These are phyloP conservation scores for Chenopodium suecicum DNA, from an alignment of 148 eudicot genomes.

Conservation along the genomic window DNA sequence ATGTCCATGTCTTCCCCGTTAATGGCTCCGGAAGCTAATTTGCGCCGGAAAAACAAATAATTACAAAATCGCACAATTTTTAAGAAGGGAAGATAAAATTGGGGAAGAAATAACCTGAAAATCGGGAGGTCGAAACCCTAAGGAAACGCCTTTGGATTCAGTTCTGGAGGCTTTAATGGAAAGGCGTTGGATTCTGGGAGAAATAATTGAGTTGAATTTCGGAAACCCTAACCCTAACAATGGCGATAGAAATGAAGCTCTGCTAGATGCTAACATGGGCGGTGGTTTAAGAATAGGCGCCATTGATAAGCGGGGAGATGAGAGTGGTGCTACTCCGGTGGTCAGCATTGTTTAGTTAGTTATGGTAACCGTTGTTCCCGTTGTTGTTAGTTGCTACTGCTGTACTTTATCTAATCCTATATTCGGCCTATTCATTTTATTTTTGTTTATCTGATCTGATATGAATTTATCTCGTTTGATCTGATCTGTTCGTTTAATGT, in stretches of 20 bases:
- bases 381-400: background rate
- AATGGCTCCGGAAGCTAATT: conserved; percentile 75
- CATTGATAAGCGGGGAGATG: conserved; percentile 14
- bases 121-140: conserved; percentile 67
- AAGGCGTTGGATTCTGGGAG: conserved; percentile 23
- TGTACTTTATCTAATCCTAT: too few relatives aligned
- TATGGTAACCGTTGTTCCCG: background rate
- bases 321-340: background rate
- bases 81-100: background rate
- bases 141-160: conserved; percentile 60
- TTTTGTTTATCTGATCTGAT: too few relatives aligned
- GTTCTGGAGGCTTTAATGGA: conserved; percentile 61
- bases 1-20: conserved; percentile 76
- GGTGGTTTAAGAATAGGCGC: conserved; percentile 7
- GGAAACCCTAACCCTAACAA: conserved; percentile 21
- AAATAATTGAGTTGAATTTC: conserved; percentile 2
- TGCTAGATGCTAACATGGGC: conserved; percentile 10
- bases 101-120: conserved; percentile 44
- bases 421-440: too few relatives aligned
- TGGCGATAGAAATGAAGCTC: conserved; percentile 23
- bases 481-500: too few relatives aligned
- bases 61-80: background rate
- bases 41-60: background rate
- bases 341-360: conserved; percentile 21
- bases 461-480: too few relatives aligned